Conservation (phyloP, 768 basidiomycete genomes). For the Lactarius sp. region DNA sequence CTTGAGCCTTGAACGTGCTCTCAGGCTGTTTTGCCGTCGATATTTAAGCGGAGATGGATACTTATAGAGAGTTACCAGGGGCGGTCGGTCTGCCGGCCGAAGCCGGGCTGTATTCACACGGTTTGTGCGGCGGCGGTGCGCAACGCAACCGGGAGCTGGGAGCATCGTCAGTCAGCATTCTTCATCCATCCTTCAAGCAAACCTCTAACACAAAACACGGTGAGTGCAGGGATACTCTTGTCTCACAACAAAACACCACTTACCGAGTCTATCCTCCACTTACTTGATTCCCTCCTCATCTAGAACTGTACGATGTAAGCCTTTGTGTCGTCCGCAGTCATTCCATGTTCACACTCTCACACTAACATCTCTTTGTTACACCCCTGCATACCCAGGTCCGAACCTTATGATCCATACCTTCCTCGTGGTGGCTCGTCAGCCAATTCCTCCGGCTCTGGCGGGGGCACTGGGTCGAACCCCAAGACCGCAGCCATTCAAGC, state of each 20-base stretch:
- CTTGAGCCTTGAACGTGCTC: too few species aligned
- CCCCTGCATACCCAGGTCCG: constrained; percentile 58
- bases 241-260: not conserved
- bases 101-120: constrained; percentile 5
- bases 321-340: not conserved
- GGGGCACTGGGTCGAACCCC: constrained; percentile 46
- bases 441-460: constrained; percentile 42
- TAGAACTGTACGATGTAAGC: constrained; percentile 24
- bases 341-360: constrained; percentile 18
- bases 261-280: not conserved
- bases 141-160: not conserved
- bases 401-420: constrained; percentile 98
- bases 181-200: constrained; percentile 5
- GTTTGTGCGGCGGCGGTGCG: not conserved
- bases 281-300: not conserved
- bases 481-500: constrained; percentile 94
- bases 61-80: not conserved
- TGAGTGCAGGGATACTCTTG: constrained; percentile 17
- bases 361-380: constrained; percentile 16
- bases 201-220: constrained; percentile 10
- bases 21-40: too few species aligned
- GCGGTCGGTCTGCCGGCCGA: constrained; percentile 7
- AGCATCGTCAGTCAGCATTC: not conserved
- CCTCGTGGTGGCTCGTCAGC: constrained; percentile 75
- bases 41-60: not conserved